Evolutionary conservation across 1,284 basidiomycete species (phyloP).

Genomic region (Hemileia vastatrix): DNA sequence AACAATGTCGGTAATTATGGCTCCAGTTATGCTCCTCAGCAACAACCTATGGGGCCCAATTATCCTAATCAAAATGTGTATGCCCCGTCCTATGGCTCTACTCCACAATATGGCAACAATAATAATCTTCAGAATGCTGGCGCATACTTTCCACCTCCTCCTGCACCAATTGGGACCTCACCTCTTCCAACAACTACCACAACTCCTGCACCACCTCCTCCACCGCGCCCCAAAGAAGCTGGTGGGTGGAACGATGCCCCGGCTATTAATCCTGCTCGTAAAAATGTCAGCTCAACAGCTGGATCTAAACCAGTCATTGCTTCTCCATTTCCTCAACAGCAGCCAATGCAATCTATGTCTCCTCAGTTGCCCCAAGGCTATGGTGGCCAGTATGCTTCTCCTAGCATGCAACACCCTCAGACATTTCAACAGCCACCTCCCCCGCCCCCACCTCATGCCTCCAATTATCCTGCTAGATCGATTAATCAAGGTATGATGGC

Average conservation of each 20-base stretch:
- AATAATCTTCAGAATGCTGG: slow-evolving; percentile 29
- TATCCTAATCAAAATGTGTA: slow-evolving; percentile 25
- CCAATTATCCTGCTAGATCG: no score
- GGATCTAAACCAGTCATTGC: slow-evolving; percentile 18
- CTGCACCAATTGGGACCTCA: slow-evolving; percentile 37
- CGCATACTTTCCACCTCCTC: slow-evolving; percentile 31
- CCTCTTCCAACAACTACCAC: slow-evolving; percentile 26
- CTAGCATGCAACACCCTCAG: slow-evolving; percentile 10
- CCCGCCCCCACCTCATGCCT: no score
- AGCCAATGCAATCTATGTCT: slow-evolving; percentile 25
- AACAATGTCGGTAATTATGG: no score
- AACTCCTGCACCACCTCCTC: slow-evolving; percentile 27
- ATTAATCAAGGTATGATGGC: no score
- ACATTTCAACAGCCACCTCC: slow-evolving; percentile 11
- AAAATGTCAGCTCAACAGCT: not conserved
- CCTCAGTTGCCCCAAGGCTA: slow-evolving; percentile 26
- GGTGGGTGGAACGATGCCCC: slow-evolving; percentile 24
- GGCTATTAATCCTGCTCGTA: slow-evolving; percentile 9
- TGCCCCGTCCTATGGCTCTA: slow-evolving; percentile 69
- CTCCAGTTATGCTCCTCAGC: slow-evolving; percentile 7
- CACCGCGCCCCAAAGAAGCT: slow-evolving; percentile 32
- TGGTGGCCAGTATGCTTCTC: slow-evolving; percentile 2
- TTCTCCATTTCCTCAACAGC: slow-evolving; percentile 24
- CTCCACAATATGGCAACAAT: slow-evolving; percentile 54
- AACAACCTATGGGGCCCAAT: slow-evolving; percentile 10